Evolutionary conservation across 2,329 filamentous ascomycete species (phyloP), one percentile per base, ranked within the genome.

Genomic region (Fusarium sublunatum): DNA sequence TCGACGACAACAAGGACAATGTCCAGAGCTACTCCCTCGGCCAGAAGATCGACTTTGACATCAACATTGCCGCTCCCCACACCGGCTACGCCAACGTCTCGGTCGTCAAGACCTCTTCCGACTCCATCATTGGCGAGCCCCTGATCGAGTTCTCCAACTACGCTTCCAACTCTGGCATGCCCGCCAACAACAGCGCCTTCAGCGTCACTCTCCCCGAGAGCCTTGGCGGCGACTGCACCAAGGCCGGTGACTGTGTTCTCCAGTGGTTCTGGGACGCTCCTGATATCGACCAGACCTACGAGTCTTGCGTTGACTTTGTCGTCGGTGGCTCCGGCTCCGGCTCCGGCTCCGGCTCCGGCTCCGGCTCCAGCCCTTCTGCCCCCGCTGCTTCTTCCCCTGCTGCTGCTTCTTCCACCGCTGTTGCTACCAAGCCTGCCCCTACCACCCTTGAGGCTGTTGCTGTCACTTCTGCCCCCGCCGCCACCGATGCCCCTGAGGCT

Each of bases 231-330:
- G 68, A 83, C 46, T 87, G 85, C 71, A 72, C 78, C 34, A 78
- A 73, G 10, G 78, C 80, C 19, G 85, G 85, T 38, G 74, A 77
- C 58, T 79, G 77, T 46, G 83, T 83, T 4, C 78, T 88, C 41
- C 86, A 88, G 74, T 88, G 86, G 85, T 87, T 79, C 74, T 88
- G 86, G 86, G 79, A 86, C 58, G 84, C 85, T 5, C 70, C 74
- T 13, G 77, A 75, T 51, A 81, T 85, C 59, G 69, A 83, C 55
- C 86, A 89, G 79, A 88, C 86, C 10, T 89, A 89, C 70, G 83
- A 87, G 77, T 81, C 81, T 45, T 89, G 86, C 74, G 77, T 88
- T 47, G 86, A 89, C 69, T 88, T 89, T 45, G 70, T 70, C 26
- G 64, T 73, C 15, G 53, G 54, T 10, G 52, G 34, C 19, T 42